Conservation (phyloP, 2,329 filamentous ascomycete species). For the Cryphonectria naterciae region DNA sequence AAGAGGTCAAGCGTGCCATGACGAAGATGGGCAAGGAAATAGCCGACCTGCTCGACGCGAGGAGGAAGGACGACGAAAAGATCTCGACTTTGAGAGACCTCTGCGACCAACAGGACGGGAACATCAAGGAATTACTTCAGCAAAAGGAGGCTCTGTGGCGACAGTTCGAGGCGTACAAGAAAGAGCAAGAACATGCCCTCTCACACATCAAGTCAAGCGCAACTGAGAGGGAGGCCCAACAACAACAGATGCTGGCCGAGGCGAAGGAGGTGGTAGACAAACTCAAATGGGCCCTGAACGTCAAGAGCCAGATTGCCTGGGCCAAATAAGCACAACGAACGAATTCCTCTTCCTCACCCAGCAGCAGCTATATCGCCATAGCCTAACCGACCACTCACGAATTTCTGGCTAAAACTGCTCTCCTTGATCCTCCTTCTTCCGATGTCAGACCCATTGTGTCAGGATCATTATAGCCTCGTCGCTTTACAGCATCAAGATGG, state of each 20-base stretch:
- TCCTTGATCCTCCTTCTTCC: neutral
- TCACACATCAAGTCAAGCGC: constrained; percentile 62
- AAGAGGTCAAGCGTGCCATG: constrained; percentile 60
- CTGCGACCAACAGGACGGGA: constrained; percentile 73
- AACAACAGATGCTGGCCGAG: constrained; percentile 61
- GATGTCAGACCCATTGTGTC: neutral
- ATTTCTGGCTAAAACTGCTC: neutral
- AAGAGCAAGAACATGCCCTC: constrained; percentile 64
- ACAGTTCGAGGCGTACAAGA: constrained; percentile 68
- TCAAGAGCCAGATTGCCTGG: constrained; percentile 64
- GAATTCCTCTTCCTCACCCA: neutral
- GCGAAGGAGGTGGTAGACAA: constrained; percentile 65
- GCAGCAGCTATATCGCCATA: neutral
- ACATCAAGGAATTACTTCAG: constrained; percentile 62
- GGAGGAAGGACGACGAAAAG: constrained; percentile 63
- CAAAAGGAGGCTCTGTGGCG: constrained; percentile 65
- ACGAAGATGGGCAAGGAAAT: constrained; percentile 58
- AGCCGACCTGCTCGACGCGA: constrained; percentile 56
- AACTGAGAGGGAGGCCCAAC: constrained; percentile 61
- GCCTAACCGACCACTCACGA: neutral
- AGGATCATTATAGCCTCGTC: neutral
- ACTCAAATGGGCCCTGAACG: constrained; percentile 73
- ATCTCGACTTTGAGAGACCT: constrained; percentile 69
- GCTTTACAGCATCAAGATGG: constrained; percentile 18
- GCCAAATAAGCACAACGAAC: constrained; percentile 47